Evolutionary conservation across 1,284 basidiomycete genomes (phyloP), one percentile per base, ranked within the genome.

Genomic region (Heterobasidion occidentale): DNA sequence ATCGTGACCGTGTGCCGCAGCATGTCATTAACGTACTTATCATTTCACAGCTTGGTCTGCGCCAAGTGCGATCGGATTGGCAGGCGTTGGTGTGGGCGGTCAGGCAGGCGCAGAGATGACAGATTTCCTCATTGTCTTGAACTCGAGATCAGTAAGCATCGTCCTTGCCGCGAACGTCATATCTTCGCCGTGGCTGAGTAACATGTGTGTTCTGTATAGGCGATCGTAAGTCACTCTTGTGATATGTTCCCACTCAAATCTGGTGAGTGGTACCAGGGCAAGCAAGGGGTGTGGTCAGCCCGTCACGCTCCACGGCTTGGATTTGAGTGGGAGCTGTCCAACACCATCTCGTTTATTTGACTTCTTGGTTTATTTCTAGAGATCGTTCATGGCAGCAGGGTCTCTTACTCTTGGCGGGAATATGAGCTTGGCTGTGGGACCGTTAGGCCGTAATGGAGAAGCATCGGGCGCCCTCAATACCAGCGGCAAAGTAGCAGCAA

Each of bases 61-160:
- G 33, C 95, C 96, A 3, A 90, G 90, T 66, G 97, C 95, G 0
- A 96, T 98, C 55, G 95, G 94, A 19, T 88, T 94, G n/a, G 96
- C 91, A 11, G 96, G 96, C 0, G 70, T 98, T 11, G 96, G 96
- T 3, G 79, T 98, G 38, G 94, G 94, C 48, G 84, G 87, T 15
- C 95, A 90, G 65, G 77, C 79, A 33, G 90, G 89, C 17, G 90
- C 91, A 57, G 91, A 95, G 69, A 83, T 98, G 72, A 97, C 96
- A 1, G 97, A 99, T 67, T 98, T 98, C 65, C 74, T 99, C 55
- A 82, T 98, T 57, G 90, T 98, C 9, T 78, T 98, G 52, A 98
- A 98, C 68, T 89, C 89, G 45, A 75, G 74, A 68, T 81, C 83
- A 58, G 91, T 87, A 66, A 66, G 82, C 73, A 58, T 42, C 60